Conservation (phyloP, 75 land plant genomes). For the Pinus taeda region DNA sequence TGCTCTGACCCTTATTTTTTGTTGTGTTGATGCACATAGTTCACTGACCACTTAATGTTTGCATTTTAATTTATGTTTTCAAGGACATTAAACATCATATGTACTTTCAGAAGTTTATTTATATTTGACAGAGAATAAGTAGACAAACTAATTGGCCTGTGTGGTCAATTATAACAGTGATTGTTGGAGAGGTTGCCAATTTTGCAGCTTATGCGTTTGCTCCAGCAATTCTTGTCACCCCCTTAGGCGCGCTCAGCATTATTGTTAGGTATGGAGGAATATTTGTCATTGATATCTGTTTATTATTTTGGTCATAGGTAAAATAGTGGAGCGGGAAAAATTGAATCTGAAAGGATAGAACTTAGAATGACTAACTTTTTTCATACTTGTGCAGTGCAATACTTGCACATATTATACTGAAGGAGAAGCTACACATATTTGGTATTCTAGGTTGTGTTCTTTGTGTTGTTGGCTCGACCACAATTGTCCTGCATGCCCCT, state of each 20-base stretch:
- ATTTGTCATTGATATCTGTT: neutral
- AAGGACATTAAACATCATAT: neutral
- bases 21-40: slow-evolving; percentile 1
- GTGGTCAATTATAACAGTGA: slow-evolving; percentile 40
- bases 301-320: neutral
- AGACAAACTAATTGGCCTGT: neutral
- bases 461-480: slow-evolving; percentile 89
- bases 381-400: slow-evolving; percentile 57
- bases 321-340: neutral
- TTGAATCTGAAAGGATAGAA: neutral
- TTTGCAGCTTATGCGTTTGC: slow-evolving; percentile 88
- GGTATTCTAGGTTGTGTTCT: slow-evolving; percentile 85
- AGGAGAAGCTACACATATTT: slow-evolving; percentile 74
- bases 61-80: neutral
- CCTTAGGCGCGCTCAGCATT: slow-evolving; percentile 79
- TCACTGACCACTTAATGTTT: neutral
- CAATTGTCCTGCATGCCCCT: slow-evolving; percentile 89
- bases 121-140: neutral
- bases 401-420: slow-evolving; percentile 78
- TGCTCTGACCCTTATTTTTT: neutral
- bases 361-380: neutral
- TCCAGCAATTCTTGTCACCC: slow-evolving; percentile 82
- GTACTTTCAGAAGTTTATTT: neutral
- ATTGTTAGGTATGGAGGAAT: slow-evolving; percentile 56
- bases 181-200: slow-evolving; percentile 77